These are phyloP conservation scores for Hyphopichia buzzinii DNA, from an alignment of 1,139 yeast genomes.

Conservation along the genomic window DNA sequence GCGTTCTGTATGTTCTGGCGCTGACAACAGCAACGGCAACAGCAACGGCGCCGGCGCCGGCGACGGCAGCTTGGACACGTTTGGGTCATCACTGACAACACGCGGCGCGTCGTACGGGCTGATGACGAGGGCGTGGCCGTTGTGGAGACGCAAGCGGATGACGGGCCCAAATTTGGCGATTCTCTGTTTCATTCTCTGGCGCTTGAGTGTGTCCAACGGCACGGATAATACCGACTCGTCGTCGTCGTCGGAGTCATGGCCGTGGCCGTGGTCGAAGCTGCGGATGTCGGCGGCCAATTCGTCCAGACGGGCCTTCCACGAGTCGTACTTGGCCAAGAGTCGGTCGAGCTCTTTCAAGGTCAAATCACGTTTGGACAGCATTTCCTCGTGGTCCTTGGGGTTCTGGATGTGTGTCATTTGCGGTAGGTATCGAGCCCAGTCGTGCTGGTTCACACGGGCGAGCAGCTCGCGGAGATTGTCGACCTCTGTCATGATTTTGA, in stretches of 20 bases:
- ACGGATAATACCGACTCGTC: constrained; percentile 18
- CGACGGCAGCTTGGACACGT: constrained; percentile 1
- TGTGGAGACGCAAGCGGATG: constrained; percentile 25
- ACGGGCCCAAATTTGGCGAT: constrained; percentile 20
- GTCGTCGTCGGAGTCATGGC: constrained; percentile 10
- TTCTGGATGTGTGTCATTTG: constrained; percentile 55
- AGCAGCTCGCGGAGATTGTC: constrained; percentile 48
- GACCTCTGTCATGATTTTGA: constrained; percentile 48
- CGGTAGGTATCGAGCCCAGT: constrained; percentile 56
- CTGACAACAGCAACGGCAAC: too few relatives aligned
- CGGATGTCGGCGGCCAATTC: constrained; percentile 25
- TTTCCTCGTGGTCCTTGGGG: constrained; percentile 44
- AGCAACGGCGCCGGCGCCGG: background rate
- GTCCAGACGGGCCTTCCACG: constrained; percentile 38
- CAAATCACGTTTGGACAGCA: constrained; percentile 46
- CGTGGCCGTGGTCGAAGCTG: constrained; percentile 6
- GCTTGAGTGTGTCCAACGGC: constrained; percentile 19
- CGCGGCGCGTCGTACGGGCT: constrained; percentile 32
- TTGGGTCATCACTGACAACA: constrained; percentile 10
- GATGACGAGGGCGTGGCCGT: constrained; percentile 28
- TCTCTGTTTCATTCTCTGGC: constrained; percentile 19
- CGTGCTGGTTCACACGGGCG: constrained; percentile 45
- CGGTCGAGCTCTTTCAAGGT: constrained; percentile 51
- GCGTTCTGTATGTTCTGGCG: too few relatives aligned
- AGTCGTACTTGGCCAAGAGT: constrained; percentile 47